phyloP scores from a whole-genome alignment of 2,329 filamentous ascomycete genomes.

The Paecilomyces sp. region DNA sequence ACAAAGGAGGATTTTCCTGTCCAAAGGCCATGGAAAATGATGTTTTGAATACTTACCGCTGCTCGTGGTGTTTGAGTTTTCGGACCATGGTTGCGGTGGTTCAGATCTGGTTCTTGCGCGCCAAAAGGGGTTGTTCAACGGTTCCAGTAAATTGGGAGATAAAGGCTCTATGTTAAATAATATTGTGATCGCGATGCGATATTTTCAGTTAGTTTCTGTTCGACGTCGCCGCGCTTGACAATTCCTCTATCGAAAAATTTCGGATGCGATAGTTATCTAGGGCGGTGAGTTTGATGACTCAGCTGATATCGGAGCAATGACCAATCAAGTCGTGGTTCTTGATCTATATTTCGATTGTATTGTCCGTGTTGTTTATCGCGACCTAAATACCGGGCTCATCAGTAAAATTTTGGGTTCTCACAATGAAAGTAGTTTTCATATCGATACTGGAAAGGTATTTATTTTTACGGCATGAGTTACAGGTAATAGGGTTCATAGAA shows the following conservation, averaged over 20 bases:
- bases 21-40: neutral
- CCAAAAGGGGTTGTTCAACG: neutral
- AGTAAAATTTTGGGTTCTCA: too few species aligned
- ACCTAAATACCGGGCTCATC: too few species aligned
- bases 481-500: too few species aligned
- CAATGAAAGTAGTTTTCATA: too few species aligned
- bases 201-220: neutral
- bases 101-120: neutral
- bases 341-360: too few species aligned
- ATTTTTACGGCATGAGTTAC: too few species aligned
- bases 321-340: too few species aligned
- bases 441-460: too few species aligned
- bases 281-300: neutral
- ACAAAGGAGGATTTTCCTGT: neutral
- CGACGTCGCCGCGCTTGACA: neutral
- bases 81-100: conserved; percentile 65
- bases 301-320: neutral
- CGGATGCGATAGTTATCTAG: neutral
- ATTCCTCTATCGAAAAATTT: neutral
- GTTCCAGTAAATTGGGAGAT: too few species aligned
- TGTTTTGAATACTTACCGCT: conserved; percentile 51
- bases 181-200: neutral
- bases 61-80: conserved; percentile 94
- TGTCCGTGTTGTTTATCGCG: too few species aligned
- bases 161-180: too few species aligned